These are phyloP conservation scores for Diaporthe helianthi DNA, from an alignment of 2,329 filamentous ascomycete genomes.

Conservation along the genomic window DNA sequence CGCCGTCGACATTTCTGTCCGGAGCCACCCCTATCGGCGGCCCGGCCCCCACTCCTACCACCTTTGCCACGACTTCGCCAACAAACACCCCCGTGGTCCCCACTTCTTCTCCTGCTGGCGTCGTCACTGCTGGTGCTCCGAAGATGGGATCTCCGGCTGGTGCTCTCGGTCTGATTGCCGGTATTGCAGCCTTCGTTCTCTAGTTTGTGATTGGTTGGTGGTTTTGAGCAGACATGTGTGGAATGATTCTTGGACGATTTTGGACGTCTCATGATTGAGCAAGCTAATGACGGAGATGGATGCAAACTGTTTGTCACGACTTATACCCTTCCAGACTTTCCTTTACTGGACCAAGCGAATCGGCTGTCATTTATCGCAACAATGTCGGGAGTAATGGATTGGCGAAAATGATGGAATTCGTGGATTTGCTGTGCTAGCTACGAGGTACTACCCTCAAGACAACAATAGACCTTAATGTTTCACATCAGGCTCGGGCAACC, in stretches of 20 bases:
- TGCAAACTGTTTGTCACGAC: slow-evolving; percentile 29
- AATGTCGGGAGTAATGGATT: slow-evolving; percentile 32
- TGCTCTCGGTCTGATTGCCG: slow-evolving; percentile 47
- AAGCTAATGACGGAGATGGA: slow-evolving; percentile 32
- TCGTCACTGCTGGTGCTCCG: slow-evolving; percentile 47
- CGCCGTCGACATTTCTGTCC: slow-evolving; percentile 35
- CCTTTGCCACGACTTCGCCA: slow-evolving; percentile 23
- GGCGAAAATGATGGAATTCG: slow-evolving; percentile 29
- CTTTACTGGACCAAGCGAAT: slow-evolving; percentile 30
- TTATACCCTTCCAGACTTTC: slow-evolving; percentile 36
- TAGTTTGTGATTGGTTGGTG: slow-evolving; percentile 37
- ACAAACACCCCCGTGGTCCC: slow-evolving; percentile 42
- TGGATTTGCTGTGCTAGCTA: slow-evolving; percentile 25
- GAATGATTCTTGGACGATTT: slow-evolving; percentile 33
- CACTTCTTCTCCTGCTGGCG: slow-evolving; percentile 38
- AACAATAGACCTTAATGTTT: slow-evolving; percentile 27
- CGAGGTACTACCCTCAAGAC: neutral
- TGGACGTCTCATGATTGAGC: slow-evolving; percentile 34
- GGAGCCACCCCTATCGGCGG: slow-evolving; percentile 34
- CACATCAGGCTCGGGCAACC: neutral
- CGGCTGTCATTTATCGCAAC: slow-evolving; percentile 31
- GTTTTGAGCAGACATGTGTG: neutral
- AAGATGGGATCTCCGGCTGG: slow-evolving; percentile 46
- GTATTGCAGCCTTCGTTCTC: slow-evolving; percentile 47
- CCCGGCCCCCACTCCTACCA: slow-evolving; percentile 8